These are phyloP conservation scores for Singerocomus rubriflavus DNA, from an alignment of 1,284 basidiomycete species.

Conservation along the genomic window DNA sequence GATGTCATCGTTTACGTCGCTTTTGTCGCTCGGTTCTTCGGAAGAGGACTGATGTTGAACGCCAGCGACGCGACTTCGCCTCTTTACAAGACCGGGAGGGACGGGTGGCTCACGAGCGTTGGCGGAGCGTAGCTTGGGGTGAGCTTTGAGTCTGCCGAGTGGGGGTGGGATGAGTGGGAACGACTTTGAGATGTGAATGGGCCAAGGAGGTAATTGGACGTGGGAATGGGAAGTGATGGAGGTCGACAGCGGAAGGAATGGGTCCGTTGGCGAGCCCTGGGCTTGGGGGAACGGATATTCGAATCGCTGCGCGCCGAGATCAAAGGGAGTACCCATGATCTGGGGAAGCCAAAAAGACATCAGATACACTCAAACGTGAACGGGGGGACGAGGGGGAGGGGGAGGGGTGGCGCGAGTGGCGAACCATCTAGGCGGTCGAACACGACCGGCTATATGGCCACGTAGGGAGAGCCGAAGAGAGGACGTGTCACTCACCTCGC, in stretches of 20 bases:
- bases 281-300: conserved; percentile 34
- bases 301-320: conserved; percentile 33
- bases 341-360: conserved; percentile 8
- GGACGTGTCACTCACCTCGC: conserved; percentile 26
- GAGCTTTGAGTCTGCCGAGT: conserved; percentile 25
- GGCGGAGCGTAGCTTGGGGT: conserved; percentile 30
- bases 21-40: conserved; percentile 31
- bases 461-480: conserved; percentile 1
- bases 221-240: conserved; percentile 25
- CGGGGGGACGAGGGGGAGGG: neutral
- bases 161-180: conserved; percentile 30
- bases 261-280: conserved; percentile 29
- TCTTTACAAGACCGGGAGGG: conserved; percentile 30
- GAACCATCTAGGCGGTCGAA: conserved; percentile 18
- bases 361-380: conserved; percentile 8
- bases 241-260: conserved; percentile 22
- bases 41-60: conserved; percentile 28
- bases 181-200: conserved; percentile 29
- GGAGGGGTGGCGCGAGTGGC: neutral
- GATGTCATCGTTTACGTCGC: conserved; percentile 23
- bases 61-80: conserved; percentile 23
- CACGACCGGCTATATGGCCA: conserved; percentile 13
- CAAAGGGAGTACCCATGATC: conserved; percentile 34
- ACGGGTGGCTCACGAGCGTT: conserved; percentile 30
- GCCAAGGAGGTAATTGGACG: conserved; percentile 26